phyloP scores from a whole-genome alignment of 176 grass and related monocot genomes.

The Carex littledalei region DNA sequence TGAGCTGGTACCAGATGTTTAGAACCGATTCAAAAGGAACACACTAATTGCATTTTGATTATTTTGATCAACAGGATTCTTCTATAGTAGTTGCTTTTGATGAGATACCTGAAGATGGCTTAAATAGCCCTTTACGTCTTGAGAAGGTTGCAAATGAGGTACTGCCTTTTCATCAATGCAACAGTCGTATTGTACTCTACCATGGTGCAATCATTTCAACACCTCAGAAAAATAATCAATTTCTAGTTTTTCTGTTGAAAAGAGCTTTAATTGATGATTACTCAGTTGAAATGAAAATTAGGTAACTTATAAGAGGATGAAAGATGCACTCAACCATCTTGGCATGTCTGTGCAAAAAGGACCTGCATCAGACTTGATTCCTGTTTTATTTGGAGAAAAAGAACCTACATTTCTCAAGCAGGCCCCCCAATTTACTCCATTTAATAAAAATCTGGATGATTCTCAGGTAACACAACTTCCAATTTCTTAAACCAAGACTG shows the following conservation, averaged over 20 bases:
- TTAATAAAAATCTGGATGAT: conserved; percentile 94
- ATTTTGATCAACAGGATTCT: conserved; percentile 64
- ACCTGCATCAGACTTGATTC: conserved; percentile 69
- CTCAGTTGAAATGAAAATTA: conserved; percentile 25
- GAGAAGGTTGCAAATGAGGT: conserved; percentile 99
- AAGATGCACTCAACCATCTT: conserved; percentile 87
- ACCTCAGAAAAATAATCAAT: not conserved
- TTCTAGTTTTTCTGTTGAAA: not conserved
- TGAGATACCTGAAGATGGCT: conserved; percentile 95
- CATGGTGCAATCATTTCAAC: no score
- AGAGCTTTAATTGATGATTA: not conserved
- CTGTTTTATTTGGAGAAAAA: conserved; percentile 92
- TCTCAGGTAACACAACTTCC: conserved; percentile 50
- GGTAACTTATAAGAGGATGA: conserved; percentile 93
- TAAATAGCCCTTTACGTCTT: conserved; percentile 84
- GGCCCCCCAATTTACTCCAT: conserved; percentile 59
- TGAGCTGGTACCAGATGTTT: not conserved
- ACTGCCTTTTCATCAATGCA: conserved; percentile 4
- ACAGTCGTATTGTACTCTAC: not conserved
- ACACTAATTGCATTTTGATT: conserved; percentile 4
- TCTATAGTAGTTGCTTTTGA: conserved; percentile 91
- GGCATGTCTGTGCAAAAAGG: conserved; percentile 64
- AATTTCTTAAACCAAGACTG: not conserved
- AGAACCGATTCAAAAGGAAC: not conserved
- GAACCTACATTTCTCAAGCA: conserved; percentile 54